These are phyloP conservation scores for Arctostaphylos glauca DNA, from an alignment of 148 eudicot species.

Conservation along the genomic window DNA sequence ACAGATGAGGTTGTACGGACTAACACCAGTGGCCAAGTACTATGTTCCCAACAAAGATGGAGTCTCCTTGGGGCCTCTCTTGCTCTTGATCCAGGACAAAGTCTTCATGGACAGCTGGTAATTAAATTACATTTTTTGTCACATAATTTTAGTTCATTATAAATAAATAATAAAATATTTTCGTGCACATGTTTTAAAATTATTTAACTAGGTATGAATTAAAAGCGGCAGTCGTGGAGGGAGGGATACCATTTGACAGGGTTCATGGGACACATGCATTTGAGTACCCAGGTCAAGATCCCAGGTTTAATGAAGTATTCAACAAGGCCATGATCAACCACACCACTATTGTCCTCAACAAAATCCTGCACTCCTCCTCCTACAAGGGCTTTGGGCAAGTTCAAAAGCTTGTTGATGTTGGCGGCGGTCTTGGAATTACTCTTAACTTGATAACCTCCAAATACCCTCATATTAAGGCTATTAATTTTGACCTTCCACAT, in stretches of 20 bases:
- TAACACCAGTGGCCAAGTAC: constrained; percentile 28
- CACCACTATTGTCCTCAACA: constrained; percentile 68
- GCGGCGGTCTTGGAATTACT: constrained; percentile 68
- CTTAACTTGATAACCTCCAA: constrained; percentile 64
- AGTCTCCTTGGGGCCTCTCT: constrained; percentile 31
- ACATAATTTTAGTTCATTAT: too few relatives aligned
- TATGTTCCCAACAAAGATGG: constrained; percentile 37
- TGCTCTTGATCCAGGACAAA: constrained; percentile 31
- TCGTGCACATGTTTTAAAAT: neutral
- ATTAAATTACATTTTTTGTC: neutral
- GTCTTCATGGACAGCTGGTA: constrained; percentile 43
- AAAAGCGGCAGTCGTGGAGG: constrained; percentile 72
- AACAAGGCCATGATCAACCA: constrained; percentile 67
- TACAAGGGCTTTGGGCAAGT: constrained; percentile 60
- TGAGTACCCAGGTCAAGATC: constrained; percentile 69
- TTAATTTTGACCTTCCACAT: constrained; percentile 71
- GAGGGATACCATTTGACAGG: constrained; percentile 75
- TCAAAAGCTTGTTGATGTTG: constrained; percentile 59
- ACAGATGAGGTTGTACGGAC: constrained; percentile 20
- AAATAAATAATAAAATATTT: too few relatives aligned
- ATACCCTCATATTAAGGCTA: constrained; percentile 56
- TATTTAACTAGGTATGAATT: constrained; percentile 46
- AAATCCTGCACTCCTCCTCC: constrained; percentile 35
- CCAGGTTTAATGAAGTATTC: constrained; percentile 66
- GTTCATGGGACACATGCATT: constrained; percentile 26